These are phyloP conservation scores for Hermanozyma aechmeae DNA, from an alignment of 805 yeast species.

Conservation along the genomic window DNA sequence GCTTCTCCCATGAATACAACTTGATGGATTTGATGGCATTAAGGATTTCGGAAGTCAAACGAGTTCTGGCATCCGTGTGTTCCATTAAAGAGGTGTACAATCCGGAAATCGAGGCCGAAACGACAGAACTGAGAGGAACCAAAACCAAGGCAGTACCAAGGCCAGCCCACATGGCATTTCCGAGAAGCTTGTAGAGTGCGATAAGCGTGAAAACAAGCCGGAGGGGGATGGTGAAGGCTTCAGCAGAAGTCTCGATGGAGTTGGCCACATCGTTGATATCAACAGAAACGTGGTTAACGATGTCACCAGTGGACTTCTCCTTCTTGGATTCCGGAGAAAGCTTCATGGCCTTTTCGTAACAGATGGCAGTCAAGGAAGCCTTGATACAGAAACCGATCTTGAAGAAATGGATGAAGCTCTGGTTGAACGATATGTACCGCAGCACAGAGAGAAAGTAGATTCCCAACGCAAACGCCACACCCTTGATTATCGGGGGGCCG, in stretches of 20 bases:
- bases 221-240: conserved; percentile 40
- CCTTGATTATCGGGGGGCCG: not conserved
- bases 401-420: conserved; percentile 8
- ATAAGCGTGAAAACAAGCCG: conserved; percentile 42
- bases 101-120: not conserved
- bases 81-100: conserved; percentile 51
- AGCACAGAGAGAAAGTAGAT: not conserved
- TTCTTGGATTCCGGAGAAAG: conserved; percentile 60
- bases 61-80: conserved; percentile 51
- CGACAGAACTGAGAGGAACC: conserved; percentile 30
- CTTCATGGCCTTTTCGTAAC: conserved; percentile 61
- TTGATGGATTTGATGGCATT: conserved; percentile 56
- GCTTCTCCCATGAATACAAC: conserved; percentile 61
- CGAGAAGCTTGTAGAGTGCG: conserved; percentile 48
- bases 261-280: conserved; percentile 56
- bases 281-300: conserved; percentile 68
- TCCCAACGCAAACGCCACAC: not conserved
- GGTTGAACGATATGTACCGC: conserved; percentile 16
- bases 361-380: conserved; percentile 53
- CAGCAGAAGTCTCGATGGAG: conserved; percentile 43
- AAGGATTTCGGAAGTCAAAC: conserved; percentile 49
- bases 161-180: conserved; percentile 53
- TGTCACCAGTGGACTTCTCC: conserved; percentile 63
- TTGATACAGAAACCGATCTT: conserved; percentile 9
- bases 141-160: conserved; percentile 41